A percentile compares a stretch with the other conserved stretches of the same genome.
phyloP scores from a whole-genome alignment of 257 asterid species.

The Fraxinus anomala region DNA sequence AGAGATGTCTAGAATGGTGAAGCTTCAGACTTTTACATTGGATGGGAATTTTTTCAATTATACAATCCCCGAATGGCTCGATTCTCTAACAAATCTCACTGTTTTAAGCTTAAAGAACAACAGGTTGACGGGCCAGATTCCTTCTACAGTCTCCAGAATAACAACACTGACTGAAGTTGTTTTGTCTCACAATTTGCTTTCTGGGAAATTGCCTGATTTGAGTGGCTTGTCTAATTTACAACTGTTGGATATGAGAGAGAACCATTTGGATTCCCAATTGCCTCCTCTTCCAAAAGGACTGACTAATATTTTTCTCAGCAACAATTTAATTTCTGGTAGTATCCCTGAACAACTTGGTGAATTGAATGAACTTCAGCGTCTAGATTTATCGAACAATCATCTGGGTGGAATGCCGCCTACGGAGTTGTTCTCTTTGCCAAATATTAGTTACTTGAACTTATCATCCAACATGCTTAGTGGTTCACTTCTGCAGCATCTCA shows the following conservation, averaged over 20 bases:
- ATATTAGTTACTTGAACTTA: conserved; percentile 79
- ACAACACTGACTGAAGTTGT: conserved; percentile 57
- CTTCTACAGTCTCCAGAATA: conserved; percentile 57
- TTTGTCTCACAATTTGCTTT: conserved; percentile 71
- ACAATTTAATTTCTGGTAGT: conserved; percentile 66
- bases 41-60: conserved; percentile 81
- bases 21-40: conserved; percentile 61
- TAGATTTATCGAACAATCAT: conserved; percentile 72
- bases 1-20: conserved; percentile 69
- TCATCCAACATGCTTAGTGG: conserved; percentile 81
- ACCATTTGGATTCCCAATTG: conserved; percentile 59
- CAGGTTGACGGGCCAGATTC: conserved; percentile 67
- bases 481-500: conserved; percentile 57
- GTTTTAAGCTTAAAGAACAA: conserved; percentile 78
- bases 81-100: conserved; percentile 66
- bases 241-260: conserved; percentile 78
- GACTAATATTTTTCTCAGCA: conserved; percentile 70
- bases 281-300: conserved; percentile 71
- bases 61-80: conserved; percentile 79
- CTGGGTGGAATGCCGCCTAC: conserved; percentile 67
- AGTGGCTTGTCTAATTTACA: conserved; percentile 56
- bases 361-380: conserved; percentile 68
- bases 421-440: conserved; percentile 65
- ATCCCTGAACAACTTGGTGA: conserved; percentile 57
- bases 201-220: conserved; percentile 83